Conservation (phyloP, 306 rosid genomes). For the Quercus bicolor region DNA sequence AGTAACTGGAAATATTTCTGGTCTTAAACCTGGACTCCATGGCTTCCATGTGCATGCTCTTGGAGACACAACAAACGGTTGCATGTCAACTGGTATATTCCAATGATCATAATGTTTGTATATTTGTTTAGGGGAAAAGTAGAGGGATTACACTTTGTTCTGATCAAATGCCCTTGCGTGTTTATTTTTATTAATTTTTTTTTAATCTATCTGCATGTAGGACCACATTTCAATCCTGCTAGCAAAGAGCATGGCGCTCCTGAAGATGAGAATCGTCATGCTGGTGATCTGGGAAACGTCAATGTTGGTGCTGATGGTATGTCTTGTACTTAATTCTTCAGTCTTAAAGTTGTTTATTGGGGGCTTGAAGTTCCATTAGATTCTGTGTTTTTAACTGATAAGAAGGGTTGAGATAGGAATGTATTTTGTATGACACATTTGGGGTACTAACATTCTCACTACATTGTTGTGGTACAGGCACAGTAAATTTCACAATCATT, state of each 20-base stretch:
- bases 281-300: constrained; percentile 95
- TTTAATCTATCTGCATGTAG: constrained; percentile 27
- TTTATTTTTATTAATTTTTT: not conserved
- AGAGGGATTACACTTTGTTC: not conserved
- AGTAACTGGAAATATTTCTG: constrained; percentile 67
- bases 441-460: constrained; percentile 12
- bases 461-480: constrained; percentile 53
- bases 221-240: constrained; percentile 84
- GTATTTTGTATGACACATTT: not conserved
- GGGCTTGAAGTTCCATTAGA: not conserved
- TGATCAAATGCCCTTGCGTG: not conserved
- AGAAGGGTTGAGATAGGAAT: not conserved
- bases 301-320: constrained; percentile 80
- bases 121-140: not conserved
- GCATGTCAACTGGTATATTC: constrained; percentile 83
- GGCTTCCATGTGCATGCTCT: constrained; percentile 94
- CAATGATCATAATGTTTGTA: not conserved
- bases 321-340: not conserved
- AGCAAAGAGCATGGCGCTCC: constrained; percentile 87
- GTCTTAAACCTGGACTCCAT: constrained; percentile 86
- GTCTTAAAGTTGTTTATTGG: not conserved
- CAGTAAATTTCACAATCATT: constrained; percentile 49
- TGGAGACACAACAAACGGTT: constrained; percentile 95
- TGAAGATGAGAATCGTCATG: constrained; percentile 74
- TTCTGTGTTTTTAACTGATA: not conserved